A percentile compares a stretch with the other conserved stretches of the same genome.
These are phyloP conservation scores for Gnomoniopsis sp. DNA, from an alignment of 2,329 filamentous ascomycete species.

Conservation along the genomic window DNA sequence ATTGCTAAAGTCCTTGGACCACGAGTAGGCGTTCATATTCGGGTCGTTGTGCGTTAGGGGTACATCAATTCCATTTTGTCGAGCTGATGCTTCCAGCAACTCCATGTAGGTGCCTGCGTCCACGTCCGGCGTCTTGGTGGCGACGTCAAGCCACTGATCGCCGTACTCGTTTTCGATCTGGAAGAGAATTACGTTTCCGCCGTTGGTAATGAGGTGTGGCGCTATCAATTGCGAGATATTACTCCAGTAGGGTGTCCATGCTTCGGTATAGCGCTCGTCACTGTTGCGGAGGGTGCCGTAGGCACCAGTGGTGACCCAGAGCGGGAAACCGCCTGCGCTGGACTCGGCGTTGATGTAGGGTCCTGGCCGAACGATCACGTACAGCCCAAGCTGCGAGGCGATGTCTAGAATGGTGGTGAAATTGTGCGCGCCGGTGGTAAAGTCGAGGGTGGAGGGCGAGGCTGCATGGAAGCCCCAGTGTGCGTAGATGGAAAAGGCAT, in stretches of 20 bases:
- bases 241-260: slow-evolving; percentile 52
- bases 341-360: slow-evolving; percentile 64
- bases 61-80: slow-evolving; percentile 55
- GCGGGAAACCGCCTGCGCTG: slow-evolving; percentile 58
- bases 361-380: slow-evolving; percentile 54
- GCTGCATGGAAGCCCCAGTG: slow-evolving; percentile 40
- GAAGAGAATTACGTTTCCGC: slow-evolving; percentile 52
- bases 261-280: slow-evolving; percentile 47
- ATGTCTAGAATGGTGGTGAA: slow-evolving; percentile 49
- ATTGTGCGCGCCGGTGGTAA: slow-evolving; percentile 49
- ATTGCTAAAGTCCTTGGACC: slow-evolving; percentile 58
- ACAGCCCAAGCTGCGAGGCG: slow-evolving; percentile 51
- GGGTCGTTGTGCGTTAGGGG: slow-evolving; percentile 58
- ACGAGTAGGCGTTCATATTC: slow-evolving; percentile 54
- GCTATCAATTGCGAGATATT: slow-evolving; percentile 47
- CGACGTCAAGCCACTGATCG: slow-evolving; percentile 39
- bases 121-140: slow-evolving; percentile 42
- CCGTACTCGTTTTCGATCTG: slow-evolving; percentile 57
- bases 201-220: slow-evolving; percentile 53
- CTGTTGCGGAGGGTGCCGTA: slow-evolving; percentile 52
- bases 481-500: slow-evolving; percentile 40
- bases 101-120: slow-evolving; percentile 55
- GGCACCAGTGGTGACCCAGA: slow-evolving; percentile 60
- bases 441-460: slow-evolving; percentile 36
- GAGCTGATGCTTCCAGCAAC: slow-evolving; percentile 47